These are phyloP conservation scores for Hyphodiscus hymeniophilus DNA, from an alignment of 495 filamentous ascomycete genomes.

Conservation along the genomic window DNA sequence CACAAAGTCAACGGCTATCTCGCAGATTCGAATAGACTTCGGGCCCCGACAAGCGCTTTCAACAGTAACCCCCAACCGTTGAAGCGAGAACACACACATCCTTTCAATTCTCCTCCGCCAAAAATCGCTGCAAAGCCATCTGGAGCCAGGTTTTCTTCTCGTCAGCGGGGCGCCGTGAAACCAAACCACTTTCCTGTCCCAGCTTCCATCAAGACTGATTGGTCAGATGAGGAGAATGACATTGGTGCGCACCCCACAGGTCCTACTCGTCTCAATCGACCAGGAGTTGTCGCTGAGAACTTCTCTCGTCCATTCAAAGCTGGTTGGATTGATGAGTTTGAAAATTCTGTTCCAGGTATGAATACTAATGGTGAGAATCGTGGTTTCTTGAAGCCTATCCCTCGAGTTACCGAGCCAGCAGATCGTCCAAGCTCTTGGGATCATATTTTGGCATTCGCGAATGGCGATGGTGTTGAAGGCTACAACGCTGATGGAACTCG, in stretches of 20 bases:
- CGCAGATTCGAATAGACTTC: conserved; percentile 12
- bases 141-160: not conserved
- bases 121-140: conserved; percentile 2
- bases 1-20: conserved; percentile 21
- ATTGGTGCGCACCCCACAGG: not conserved
- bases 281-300: not conserved
- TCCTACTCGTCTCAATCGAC: not conserved
- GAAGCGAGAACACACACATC: conserved; percentile 7
- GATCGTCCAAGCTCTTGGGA: conserved; percentile 11
- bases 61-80: conserved; percentile 5
- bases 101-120: conserved; percentile 19
- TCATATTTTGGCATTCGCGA: conserved; percentile 2
- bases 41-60: not conserved
- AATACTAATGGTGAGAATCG: not conserved
- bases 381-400: not conserved
- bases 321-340: conserved; percentile 9
- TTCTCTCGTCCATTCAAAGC: not conserved
- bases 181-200: conserved; percentile 4
- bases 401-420: not conserved
- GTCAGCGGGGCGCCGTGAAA: too few relatives aligned
- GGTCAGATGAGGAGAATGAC: not conserved
- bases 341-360: conserved; percentile 1
- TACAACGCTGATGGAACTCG: conserved; percentile 1
- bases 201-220: not conserved
- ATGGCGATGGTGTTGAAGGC: not conserved